Evolutionary conservation across 768 basidiomycete species (phyloP).

Genomic region (Boletus rex-veris): DNA sequence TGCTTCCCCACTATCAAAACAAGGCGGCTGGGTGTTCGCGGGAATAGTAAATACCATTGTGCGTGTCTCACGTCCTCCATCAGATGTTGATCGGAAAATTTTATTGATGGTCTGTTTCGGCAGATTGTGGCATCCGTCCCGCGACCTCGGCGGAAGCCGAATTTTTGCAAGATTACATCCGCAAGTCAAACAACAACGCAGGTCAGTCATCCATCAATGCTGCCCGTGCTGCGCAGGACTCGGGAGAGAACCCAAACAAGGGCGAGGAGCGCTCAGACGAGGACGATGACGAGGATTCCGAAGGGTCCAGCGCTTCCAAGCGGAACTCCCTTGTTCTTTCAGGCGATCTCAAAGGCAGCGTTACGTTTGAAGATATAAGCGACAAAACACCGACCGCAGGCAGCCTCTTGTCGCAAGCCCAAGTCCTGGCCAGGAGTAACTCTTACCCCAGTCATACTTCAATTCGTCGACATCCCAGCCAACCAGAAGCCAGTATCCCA

Average conservation of each 20-base stretch:
- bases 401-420: slow-evolving; percentile 72
- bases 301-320: slow-evolving; percentile 71
- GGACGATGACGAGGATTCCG: slow-evolving; percentile 84
- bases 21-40: slow-evolving; percentile 84
- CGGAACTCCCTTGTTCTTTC: slow-evolving; percentile 68
- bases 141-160: slow-evolving; percentile 89
- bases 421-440: slow-evolving; percentile 56
- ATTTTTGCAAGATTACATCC: slow-evolving; percentile 89
- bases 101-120: slow-evolving; percentile 29
- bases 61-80: slow-evolving; percentile 38
- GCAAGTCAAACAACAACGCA: slow-evolving; percentile 84
- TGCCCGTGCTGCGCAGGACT: slow-evolving; percentile 68
- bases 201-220: slow-evolving; percentile 73
- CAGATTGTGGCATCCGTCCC: slow-evolving; percentile 89
- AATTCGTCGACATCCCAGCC: slow-evolving; percentile 66
- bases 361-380: slow-evolving; percentile 62
- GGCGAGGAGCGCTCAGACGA: slow-evolving; percentile 77
- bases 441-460: slow-evolving; percentile 66
- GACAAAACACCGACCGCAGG: slow-evolving; percentile 87
- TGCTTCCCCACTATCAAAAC: slow-evolving; percentile 97
- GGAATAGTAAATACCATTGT: slow-evolving; percentile 98
- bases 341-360: slow-evolving; percentile 55
- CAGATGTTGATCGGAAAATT: slow-evolving; percentile 30
- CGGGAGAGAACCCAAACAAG: slow-evolving; percentile 54
- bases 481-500: slow-evolving; percentile 51